phyloP scores from a whole-genome alignment of 1,139 yeast genomes.

The Meyerozyma guilliermondii region DNA sequence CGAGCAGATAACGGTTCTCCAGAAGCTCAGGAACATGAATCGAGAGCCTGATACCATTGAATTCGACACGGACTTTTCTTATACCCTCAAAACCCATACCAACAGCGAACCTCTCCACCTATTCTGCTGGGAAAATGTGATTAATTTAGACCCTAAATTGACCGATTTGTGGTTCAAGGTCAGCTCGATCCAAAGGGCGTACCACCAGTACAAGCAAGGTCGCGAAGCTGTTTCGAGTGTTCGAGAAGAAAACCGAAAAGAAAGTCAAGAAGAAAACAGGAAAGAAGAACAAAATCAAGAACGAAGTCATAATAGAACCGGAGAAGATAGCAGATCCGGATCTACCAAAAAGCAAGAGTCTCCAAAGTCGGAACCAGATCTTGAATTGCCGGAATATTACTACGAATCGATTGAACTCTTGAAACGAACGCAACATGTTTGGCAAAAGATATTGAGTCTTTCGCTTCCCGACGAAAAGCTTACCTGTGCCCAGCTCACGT shows the following conservation, averaged over 20 bases:
- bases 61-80: slow-evolving; percentile 16
- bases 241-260: background rate
- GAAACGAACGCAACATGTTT: background rate
- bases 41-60: slow-evolving; percentile 13
- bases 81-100: slow-evolving; percentile 9
- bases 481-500: slow-evolving; percentile 25
- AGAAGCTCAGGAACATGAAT: slow-evolving; percentile 13
- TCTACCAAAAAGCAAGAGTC: no score
- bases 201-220: slow-evolving; percentile 29
- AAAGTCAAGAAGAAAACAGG: no score
- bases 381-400: background rate
- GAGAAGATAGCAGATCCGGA: background rate
- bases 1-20: slow-evolving; percentile 14
- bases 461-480: slow-evolving; percentile 13
- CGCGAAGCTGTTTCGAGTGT: background rate
- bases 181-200: slow-evolving; percentile 36
- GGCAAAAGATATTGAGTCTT: slow-evolving; percentile 1
- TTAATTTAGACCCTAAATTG: slow-evolving; percentile 38
- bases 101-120: slow-evolving; percentile 11
- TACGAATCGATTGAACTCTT: background rate
- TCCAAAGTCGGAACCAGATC: no score
- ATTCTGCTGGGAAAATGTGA: slow-evolving; percentile 38
- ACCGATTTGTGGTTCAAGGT: slow-evolving; percentile 40
- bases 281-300: no score
- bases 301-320: background rate